phyloP scores from a whole-genome alignment of 2,329 filamentous ascomycete genomes.

The Nothomitra cinnamomea region DNA sequence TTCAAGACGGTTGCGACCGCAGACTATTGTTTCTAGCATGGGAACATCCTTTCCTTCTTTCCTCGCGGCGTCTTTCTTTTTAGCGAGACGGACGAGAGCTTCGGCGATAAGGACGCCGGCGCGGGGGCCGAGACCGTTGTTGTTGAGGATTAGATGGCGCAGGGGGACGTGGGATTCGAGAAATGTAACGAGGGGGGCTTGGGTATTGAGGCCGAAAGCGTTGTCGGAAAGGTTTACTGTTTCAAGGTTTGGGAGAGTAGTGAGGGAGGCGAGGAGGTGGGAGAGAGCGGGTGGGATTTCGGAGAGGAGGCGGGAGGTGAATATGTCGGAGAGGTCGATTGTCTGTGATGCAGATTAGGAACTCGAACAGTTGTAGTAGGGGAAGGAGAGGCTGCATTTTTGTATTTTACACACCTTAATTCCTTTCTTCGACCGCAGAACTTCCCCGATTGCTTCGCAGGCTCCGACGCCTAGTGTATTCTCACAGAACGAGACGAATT shows the following conservation, averaged over 20 bases:
- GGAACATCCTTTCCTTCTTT: constrained; percentile 57
- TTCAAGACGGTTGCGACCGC: constrained; percentile 87
- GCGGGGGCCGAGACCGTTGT: constrained; percentile 88
- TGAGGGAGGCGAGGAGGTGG: constrained; percentile 66
- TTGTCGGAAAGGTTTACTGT: constrained; percentile 96
- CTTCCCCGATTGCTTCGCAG: constrained; percentile 67
- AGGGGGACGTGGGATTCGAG: constrained; percentile 75
- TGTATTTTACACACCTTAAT: constrained; percentile 43
- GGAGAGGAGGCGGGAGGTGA: constrained; percentile 79
- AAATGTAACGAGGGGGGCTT: constrained; percentile 84
- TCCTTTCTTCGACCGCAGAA: constrained; percentile 69
- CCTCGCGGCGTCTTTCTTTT: constrained; percentile 64
- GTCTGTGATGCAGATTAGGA: constrained; percentile 46
- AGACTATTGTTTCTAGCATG: constrained; percentile 87
- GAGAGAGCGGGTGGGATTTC: constrained; percentile 88
- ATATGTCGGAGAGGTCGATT: constrained; percentile 59
- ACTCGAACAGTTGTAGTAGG: too few relatives aligned
- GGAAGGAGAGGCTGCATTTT: too few relatives aligned
- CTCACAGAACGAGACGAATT: constrained; percentile 72
- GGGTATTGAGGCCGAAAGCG: constrained; percentile 89
- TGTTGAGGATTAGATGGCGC: constrained; percentile 90
- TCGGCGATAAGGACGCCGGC: constrained; percentile 81
- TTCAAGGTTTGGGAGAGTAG: constrained; percentile 70
- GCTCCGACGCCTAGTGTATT: constrained; percentile 89
- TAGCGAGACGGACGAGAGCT: constrained; percentile 65